Percentiles rank a stretch among this genome's conserved stretches.
Evolutionary conservation across 768 basidiomycete species (phyloP).

Genomic region (Mycena filopes): DNA sequence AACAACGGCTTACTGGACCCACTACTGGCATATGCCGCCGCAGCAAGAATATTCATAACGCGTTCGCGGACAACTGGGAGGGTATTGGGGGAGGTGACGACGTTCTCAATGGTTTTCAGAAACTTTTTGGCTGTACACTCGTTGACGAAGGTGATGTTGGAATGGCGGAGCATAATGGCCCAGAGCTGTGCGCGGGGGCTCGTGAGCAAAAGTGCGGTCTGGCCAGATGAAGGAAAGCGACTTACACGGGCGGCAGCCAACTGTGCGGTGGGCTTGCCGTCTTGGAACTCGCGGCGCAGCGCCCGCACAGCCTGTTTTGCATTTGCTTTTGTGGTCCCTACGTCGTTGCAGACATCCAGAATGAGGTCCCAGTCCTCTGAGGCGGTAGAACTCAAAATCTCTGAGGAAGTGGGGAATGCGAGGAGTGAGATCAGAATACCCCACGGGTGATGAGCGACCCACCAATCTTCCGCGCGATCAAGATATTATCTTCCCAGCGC

Average conservation of each 20-base stretch:
- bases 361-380: constrained; percentile 86
- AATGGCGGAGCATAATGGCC: constrained; percentile 91
- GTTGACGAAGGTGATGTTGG: constrained; percentile 72
- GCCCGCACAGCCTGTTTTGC: constrained; percentile 89
- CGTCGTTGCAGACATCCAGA: constrained; percentile 87
- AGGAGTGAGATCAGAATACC: no score
- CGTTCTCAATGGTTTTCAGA: constrained; percentile 79
- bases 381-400: constrained; percentile 77
- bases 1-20: constrained; percentile 49
- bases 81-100: constrained; percentile 68
- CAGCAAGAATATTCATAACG: constrained; percentile 81
- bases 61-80: constrained; percentile 84
- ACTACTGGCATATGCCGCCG: constrained; percentile 78
- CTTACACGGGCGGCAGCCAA: constrained; percentile 81
- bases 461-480: no score
- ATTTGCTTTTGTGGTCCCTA: constrained; percentile 73
- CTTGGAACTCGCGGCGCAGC: constrained; percentile 89
- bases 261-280: constrained; percentile 77
- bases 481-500: no score
- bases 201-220: no score
- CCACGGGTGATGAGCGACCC: no score
- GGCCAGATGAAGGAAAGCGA: constrained; percentile 9
- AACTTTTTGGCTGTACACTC: constrained; percentile 82
- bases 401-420: no score
- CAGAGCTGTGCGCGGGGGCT: constrained; percentile 69